Conservation (phyloP, 2,329 filamentous ascomycete species). For the Phyllosticta citriasiana region DNA sequence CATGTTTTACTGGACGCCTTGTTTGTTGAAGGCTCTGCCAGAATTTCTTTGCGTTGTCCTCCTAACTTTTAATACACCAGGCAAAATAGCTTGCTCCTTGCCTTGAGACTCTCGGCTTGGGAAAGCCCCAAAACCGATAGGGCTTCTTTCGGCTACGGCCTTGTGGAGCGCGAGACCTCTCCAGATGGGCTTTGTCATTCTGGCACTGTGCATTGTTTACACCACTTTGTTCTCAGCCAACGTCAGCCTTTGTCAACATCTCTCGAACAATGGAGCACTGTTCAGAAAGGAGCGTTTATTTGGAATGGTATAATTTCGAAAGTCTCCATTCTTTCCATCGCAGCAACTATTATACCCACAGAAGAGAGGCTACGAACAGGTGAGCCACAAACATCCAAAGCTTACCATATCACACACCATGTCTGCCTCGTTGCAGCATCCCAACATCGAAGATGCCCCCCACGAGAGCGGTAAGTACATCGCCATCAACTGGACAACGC, state of each 20-base stretch:
- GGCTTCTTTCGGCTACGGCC: no score
- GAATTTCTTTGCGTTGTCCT: no score
- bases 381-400: background rate
- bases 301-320: background rate
- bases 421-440: background rate
- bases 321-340: background rate
- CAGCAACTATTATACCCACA: background rate
- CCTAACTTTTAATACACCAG: no score
- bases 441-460: background rate
- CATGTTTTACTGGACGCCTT: no score
- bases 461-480: background rate
- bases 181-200: no score
- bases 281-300: background rate
- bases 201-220: no score
- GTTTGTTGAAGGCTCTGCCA: no score
- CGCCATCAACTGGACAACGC: background rate
- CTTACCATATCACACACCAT: background rate
- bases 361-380: background rate
- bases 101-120: no score
- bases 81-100: no score
- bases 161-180: no score
- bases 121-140: no score
- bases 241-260: background rate
- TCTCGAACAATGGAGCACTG: background rate
- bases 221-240: background rate